Percentiles rank a stretch among this genome's conserved stretches.
Conservation (phyloP, 2,329 filamentous ascomycete genomes). For the Sporothrix variecibatus region DNA sequence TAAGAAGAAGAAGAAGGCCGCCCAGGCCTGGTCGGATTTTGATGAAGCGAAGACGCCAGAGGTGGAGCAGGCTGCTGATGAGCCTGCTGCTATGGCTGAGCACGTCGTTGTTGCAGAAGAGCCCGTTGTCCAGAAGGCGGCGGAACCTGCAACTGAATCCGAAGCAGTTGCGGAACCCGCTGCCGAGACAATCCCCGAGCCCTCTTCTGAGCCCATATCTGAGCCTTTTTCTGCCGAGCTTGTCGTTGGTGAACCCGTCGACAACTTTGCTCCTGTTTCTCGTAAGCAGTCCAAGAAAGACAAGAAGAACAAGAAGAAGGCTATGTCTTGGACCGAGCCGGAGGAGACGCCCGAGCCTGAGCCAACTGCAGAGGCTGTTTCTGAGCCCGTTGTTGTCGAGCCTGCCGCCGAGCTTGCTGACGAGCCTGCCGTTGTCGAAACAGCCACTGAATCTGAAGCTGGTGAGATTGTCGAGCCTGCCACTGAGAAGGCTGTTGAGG, state of each 20-base stretch:
- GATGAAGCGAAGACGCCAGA: not conserved
- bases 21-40: not conserved
- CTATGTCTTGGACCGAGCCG: not conserved
- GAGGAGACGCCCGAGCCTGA: not conserved
- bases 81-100: not conserved
- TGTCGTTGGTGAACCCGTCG: not conserved
- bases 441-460: not conserved
- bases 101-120: not conserved
- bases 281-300: slow-evolving; percentile 22
- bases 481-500: not conserved
- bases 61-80: not conserved
- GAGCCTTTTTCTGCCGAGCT: not conserved
- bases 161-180: not conserved
- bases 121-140: not conserved
- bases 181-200: not conserved
- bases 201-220: not conserved
- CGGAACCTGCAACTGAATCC: not conserved
- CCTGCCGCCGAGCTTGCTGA: not conserved
- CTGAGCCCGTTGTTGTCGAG: not conserved
- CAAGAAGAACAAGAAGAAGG: slow-evolving; percentile 23
- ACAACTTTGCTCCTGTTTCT: not conserved
- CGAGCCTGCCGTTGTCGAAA: not conserved
- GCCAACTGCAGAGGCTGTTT: not conserved
- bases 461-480: not conserved
- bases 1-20: slow-evolving; percentile 18